Evolutionary conservation across 306 rosid genomes (phyloP), one percentile per base, ranked within the genome.

Genomic region (Lathyrus oleraceus): DNA sequence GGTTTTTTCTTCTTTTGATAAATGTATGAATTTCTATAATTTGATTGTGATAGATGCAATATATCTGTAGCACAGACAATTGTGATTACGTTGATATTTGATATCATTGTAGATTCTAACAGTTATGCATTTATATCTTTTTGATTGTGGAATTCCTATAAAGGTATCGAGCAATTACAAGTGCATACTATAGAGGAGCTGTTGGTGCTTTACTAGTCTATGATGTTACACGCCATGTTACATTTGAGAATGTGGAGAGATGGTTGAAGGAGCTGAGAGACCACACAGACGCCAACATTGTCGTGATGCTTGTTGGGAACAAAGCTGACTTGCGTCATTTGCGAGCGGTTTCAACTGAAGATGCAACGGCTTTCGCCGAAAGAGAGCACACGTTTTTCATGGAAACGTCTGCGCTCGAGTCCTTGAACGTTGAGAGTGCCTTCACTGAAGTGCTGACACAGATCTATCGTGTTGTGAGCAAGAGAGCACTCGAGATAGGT

Each of bases 201-300:
- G 95, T 88, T n/a, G 97, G 97, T 4, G 97, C 97, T 10, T 76
- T 91, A 27, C 83, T 91, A 20, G 97, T 91, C 21, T 91, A 91
- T 60, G 97, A 91, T 27, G 90, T 88, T 73, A 85, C 97, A 5
- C 90, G 97, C 23, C 40, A 85, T 67, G 88, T 83, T 11, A 88
- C 95, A 69, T 90, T 86, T 80, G 90, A 88, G 73, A 88, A 86
- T 65, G 90, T 88, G 79, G 88, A 81, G 69, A 91, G 92, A 80
- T 91, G 97, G 97, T 69, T 91, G 78, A 91, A 86, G 85, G 97
- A 91, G 81, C 86, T 91, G 27, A 85, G 97, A 70, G 92, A 75
- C 78, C 97, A 91, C 81, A 91, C 97, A 8, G 97, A 91, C 70
- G 84, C 84, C 80, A 85, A 83, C 86, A 86, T 85, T 17, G 96